Base-by-base conservation (phyloP, 148 eudicot genomes). In the Oxyria digyna region DNA sequence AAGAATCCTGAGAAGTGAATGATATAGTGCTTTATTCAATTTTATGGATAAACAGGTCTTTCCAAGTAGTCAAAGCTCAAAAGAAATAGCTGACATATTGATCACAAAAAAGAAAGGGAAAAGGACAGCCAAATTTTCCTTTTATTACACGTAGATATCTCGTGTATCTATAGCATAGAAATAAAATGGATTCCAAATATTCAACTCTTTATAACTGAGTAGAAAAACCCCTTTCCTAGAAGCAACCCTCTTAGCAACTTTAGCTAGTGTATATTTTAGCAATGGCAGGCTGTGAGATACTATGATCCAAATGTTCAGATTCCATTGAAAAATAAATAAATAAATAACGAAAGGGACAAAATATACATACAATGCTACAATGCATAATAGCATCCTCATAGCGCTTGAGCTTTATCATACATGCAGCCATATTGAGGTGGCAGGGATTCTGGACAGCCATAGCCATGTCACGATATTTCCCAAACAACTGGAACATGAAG, bases 401-500 rank as follows among this genome's bases (percentile, higher is more conserved):
- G 54, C 88, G 89, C 73, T 84, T 75, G 72, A 90, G 96, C 84
- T 91, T 94, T 76, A 88, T 87, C 75, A 84, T 69, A 71, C 97
- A 94, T 35, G 97, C 97, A 73, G 99, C 97, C 74, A 85, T 87
- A 83, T 94, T 94, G 26, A 94, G 96, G 78, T 94, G 99, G 74
- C 97, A 94, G 31, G 97, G 97, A 75, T 87, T 94, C 83, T 94
- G 88, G 15, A 94, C 99, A 18, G 96, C 99, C 84, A 90, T 74
- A 74, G 99, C 99, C 97, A 90, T 94, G 77, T 94, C 99, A 57
- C 85, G 89, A 72, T 85, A 94, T 82, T 87, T 94, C 7, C 97
- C 99, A 42, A 86, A 90, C 76, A 94, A 81, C 80, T 91, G 99
- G 82, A 94, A 94, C 97, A 94, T 88, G 81, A 94, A 94, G 69